Percentiles rank a stretch among this genome's conserved stretches.
These are phyloP conservation scores for Sordaria brevicollis DNA, from an alignment of 495 filamentous ascomycete genomes.

Conservation along the genomic window DNA sequence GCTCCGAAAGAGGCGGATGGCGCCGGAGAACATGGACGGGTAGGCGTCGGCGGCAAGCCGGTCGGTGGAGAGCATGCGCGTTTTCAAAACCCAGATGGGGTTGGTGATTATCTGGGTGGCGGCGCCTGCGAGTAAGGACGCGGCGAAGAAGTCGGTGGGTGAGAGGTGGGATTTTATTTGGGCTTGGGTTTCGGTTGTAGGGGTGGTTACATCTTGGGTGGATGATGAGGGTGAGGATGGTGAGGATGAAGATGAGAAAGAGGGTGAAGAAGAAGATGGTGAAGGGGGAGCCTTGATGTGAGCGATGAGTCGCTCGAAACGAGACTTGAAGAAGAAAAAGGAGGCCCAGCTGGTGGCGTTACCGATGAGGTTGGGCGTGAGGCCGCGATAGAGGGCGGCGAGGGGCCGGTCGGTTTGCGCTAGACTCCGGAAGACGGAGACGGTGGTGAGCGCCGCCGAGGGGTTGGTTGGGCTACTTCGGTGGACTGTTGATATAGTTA, in stretches of 20 bases:
- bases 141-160: slow-evolving; percentile 73
- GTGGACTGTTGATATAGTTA: slow-evolving; percentile 18
- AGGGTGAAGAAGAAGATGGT: not conserved
- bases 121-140: slow-evolving; percentile 66
- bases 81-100: slow-evolving; percentile 98
- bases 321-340: slow-evolving; percentile 66
- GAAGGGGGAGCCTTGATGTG: slow-evolving; percentile 10
- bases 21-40: slow-evolving; percentile 59
- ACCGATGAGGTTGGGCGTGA: slow-evolving; percentile 81
- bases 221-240: not conserved
- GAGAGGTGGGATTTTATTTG: slow-evolving; percentile 30
- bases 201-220: not conserved
- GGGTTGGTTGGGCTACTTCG: slow-evolving; percentile 22
- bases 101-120: slow-evolving; percentile 78
- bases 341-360: slow-evolving; percentile 86
- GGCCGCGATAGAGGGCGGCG: slow-evolving; percentile 72
- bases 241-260: not conserved
- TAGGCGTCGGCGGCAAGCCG: slow-evolving; percentile 67
- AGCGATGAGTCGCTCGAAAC: slow-evolving; percentile 29
- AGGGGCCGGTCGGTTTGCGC: slow-evolving; percentile 34
- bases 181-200: not conserved
- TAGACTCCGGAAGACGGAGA: slow-evolving; percentile 35
- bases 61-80: slow-evolving; percentile 86
- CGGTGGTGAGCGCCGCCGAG: slow-evolving; percentile 23
- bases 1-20: slow-evolving; percentile 45